Evolutionary conservation across 2,329 filamentous ascomycete genomes (phyloP), one percentile per base, ranked within the genome.

Genomic region (Coniella vitis): DNA sequence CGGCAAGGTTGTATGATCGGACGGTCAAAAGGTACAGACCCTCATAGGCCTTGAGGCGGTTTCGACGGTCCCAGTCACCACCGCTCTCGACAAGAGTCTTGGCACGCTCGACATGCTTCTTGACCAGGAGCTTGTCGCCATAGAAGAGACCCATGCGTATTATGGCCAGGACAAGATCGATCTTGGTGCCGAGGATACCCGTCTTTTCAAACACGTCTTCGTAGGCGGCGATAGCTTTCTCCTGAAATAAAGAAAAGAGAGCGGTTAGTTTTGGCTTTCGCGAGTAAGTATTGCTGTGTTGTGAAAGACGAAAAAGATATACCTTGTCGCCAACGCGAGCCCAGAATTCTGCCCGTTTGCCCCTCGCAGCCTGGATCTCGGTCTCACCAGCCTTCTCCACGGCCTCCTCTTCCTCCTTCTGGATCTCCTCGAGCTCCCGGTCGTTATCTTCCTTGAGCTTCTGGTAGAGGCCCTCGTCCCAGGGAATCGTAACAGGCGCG

Each of bases 1-100:
- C 93, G 36, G 90, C 90, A 51, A 88, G 75, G 66, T 84, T 87
- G 75, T 97, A 90, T 54, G 90, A 90, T 59, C 93, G 90, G 57
- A 93, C 81, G 20, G 91, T 97, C 58, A 98, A 83, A 50, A 95
- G 80, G 65, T 97, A 86, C 48, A 98, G 78, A 54, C 93, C 93
- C 65, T 95, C 90, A 77, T 98, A 98, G 57, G 93, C 93, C 84
- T 98, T 98, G 63, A 98, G 82, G 53, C 93, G 86, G 75, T 98
- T 98, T 66, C 93, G 86, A 56, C 93, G 87, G 67, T 98, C 93
- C 93, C 93, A 98, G 69, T 98, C 93, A 67, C 93, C 93, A 58
- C 93, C 93, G 57, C 86, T 86, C 65, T 98, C 93, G 31, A 98
- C 90, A 44, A 98, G 77, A 3, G 86, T 79, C 71, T 87, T 89